Base-by-base conservation (phyloP, 208 protist genomes). In the Wallacemonas sp. region DNA sequence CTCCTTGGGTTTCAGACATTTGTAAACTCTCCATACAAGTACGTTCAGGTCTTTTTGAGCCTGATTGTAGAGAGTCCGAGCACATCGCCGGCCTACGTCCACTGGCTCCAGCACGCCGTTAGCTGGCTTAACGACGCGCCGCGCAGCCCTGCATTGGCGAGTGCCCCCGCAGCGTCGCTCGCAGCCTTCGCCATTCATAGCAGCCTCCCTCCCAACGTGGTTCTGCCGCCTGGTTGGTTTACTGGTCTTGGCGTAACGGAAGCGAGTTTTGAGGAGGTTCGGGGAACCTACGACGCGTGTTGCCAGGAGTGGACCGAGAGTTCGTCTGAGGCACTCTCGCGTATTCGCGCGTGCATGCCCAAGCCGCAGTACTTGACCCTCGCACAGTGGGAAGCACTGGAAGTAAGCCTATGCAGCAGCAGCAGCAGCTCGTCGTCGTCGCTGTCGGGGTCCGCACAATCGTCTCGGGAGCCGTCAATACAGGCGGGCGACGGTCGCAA, bases 1-100 rank as follows among this genome's bases (percentile, higher is more conserved):
- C 66, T 84, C 34, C 73, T 93, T 13, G 90, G 90, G 10, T 95
- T 95, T 57, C 87, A 93, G 34, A 91, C 83, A 32, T 88, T 89
- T 60, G 85, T 95, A 6, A 83, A 93, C 34, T 76, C 54, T 8
- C 87, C 90, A 12, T 84, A 87, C 66, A 95, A 90, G 70, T 92
- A 93, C 63, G 70, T 71, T 24, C 54, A 87, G 26, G 22, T 90
- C 3, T 92, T 89, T 60, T 71, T 93, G 9, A 73, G 82, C 17
- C 24, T 91, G 2, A 52, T 95, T 6, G 54, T 88, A 6, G 74
- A 85, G 30, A 67, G 76, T 3, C 45, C 55, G 19, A 24, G n/a
- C 61, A 22, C 57, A 8, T 62, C 76, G 21, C 8, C 52, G 3
- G 63, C 53, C 17, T 76, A 83, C 22, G 77, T 66, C 57, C 53